Conservation (phyloP, 2,329 filamentous ascomycete species). For the Talaromyces sp. region DNA sequence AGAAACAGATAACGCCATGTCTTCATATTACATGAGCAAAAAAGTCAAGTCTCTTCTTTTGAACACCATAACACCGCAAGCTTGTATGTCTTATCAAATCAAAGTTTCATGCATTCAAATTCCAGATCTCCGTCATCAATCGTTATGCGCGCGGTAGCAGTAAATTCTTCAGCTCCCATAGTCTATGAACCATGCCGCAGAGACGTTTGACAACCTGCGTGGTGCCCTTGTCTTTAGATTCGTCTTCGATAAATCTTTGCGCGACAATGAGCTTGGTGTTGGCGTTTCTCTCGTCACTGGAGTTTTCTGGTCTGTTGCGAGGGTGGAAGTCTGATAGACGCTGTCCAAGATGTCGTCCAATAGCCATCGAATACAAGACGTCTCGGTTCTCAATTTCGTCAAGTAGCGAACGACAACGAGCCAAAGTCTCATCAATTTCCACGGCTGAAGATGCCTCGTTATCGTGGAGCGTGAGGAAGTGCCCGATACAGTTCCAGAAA, state of each 20-base stretch:
- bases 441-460: conserved; percentile 52
- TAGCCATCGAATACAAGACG: conserved; percentile 82
- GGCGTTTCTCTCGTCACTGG: conserved; percentile 64
- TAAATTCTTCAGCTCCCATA: conserved; percentile 39
- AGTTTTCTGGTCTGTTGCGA: conserved; percentile 52
- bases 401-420: conserved; percentile 65
- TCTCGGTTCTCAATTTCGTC: conserved; percentile 83
- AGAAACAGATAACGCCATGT: conserved; percentile 14
- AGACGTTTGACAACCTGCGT: conserved; percentile 71
- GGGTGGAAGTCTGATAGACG: conserved; percentile 60
- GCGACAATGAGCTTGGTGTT: conserved; percentile 66
- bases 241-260: conserved; percentile 65
- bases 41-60: conserved; percentile 6
- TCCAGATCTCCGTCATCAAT: background rate
- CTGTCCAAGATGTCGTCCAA: conserved; percentile 71
- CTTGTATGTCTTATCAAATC: conserved; percentile 13
- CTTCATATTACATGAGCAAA: conserved; percentile 14
- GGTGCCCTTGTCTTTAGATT: conserved; percentile 65
- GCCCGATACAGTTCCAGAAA: conserved; percentile 78
- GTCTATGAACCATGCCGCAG: conserved; percentile 62
- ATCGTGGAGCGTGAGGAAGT: conserved; percentile 66
- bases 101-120: background rate
- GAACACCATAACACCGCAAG: conserved; percentile 18
- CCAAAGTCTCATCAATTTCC: conserved; percentile 64
- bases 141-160: conserved; percentile 20